Conservation (phyloP, 768 basidiomycete genomes). For the Thelephora ganbajun region DNA sequence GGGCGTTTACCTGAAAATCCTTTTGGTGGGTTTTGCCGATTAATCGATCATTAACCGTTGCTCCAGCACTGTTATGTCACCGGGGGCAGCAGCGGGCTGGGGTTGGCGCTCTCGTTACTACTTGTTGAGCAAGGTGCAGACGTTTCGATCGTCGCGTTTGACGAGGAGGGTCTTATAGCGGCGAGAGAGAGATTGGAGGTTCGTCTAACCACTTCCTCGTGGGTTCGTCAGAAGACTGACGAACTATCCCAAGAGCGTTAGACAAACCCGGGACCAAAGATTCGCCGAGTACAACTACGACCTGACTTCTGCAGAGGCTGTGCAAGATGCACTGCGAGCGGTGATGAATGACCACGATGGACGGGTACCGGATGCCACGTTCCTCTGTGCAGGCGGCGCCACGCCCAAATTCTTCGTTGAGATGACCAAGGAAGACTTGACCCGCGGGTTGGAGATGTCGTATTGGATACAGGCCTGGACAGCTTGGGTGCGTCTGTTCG, state of each 20-base stretch:
- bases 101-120: conserved; percentile 55
- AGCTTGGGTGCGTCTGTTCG: conserved; percentile 27
- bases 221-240: neutral
- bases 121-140: conserved; percentile 60
- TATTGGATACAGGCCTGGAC: conserved; percentile 45
- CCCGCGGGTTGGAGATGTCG: conserved; percentile 35
- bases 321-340: conserved; percentile 46
- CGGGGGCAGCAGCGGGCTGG: conserved; percentile 73
- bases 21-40: neutral
- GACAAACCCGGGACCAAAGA: conserved; percentile 42
- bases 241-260: conserved; percentile 27
- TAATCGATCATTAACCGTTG: no score
- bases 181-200: conserved; percentile 59
- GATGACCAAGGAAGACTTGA: conserved; percentile 42
- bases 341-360: conserved; percentile 42
- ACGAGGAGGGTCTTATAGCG: conserved; percentile 43
- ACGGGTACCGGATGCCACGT: conserved; percentile 57
- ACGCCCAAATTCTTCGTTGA: conserved; percentile 69
- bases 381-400: conserved; percentile 65
- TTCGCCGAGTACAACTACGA: conserved; percentile 56
- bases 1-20: no score
- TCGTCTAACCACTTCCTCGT: conserved; percentile 10
- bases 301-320: conserved; percentile 34
- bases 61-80: conserved; percentile 74
- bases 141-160: conserved; percentile 76